These are phyloP conservation scores for Silene conica DNA, from an alignment of 148 eudicot species.

Conservation along the genomic window DNA sequence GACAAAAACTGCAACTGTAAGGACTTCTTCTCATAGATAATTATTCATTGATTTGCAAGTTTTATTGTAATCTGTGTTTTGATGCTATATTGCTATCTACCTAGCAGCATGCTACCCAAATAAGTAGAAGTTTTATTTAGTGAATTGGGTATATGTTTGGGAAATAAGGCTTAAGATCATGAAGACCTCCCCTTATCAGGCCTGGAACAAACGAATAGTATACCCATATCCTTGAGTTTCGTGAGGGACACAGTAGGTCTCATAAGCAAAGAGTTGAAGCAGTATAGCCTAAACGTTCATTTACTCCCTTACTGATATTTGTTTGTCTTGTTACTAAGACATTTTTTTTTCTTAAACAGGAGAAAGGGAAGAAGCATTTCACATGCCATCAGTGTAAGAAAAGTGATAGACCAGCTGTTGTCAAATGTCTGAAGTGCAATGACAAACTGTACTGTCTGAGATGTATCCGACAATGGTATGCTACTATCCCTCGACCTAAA, in stretches of 20 bases:
- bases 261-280: too few species aligned
- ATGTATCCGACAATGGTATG: constrained; percentile 67
- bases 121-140: too few species aligned
- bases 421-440: constrained; percentile 59
- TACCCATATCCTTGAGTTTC: too few species aligned
- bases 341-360: constrained; percentile 24
- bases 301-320: too few species aligned
- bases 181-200: too few species aligned
- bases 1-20: constrained; percentile 21
- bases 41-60: not conserved
- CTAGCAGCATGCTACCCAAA: too few species aligned
- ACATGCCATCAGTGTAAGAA: constrained; percentile 74
- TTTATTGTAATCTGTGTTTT: not conserved
- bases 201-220: too few species aligned
- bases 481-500: constrained; percentile 5
- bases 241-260: too few species aligned
- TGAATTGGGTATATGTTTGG: not conserved
- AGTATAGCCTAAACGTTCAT: too few species aligned
- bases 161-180: too few species aligned
- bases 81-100: too few species aligned
- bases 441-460: constrained; percentile 50
- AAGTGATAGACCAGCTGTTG: constrained; percentile 46
- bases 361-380: constrained; percentile 17
- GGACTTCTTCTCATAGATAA: not conserved
- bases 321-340: not conserved